Percentiles rank a stretch among this genome's conserved stretches.
phyloP scores from a whole-genome alignment of 495 filamentous ascomycete species.

The Penicillium waksmanii region DNA sequence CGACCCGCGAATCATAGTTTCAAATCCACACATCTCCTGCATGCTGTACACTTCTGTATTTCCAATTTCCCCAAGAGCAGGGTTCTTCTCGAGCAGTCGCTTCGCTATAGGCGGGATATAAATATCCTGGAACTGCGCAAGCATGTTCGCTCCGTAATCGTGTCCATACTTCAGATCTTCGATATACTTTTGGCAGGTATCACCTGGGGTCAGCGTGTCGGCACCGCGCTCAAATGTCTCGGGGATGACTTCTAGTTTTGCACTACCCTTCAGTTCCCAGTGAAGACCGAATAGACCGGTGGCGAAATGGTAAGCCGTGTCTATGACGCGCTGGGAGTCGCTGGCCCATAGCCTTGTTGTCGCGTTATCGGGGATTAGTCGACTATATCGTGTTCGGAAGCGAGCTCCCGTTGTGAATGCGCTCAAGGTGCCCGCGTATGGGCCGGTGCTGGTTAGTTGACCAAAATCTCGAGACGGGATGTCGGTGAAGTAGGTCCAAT shows the following conservation, averaged over 20 bases:
- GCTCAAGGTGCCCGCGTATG: constrained; percentile 57
- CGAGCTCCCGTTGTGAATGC: constrained; percentile 61
- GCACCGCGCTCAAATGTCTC: constrained; percentile 52
- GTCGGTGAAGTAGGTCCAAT: constrained; percentile 59
- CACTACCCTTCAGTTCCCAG: constrained; percentile 40
- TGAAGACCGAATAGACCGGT: constrained; percentile 60
- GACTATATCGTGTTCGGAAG: constrained; percentile 56
- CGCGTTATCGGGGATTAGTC: constrained; percentile 38
- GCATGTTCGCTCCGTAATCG: constrained; percentile 51
- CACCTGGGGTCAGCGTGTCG: constrained; percentile 62
- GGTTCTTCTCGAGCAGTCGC: constrained; percentile 47
- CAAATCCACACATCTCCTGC: constrained; percentile 67
- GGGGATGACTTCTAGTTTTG: constrained; percentile 55
- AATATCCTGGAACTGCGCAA: constrained; percentile 48
- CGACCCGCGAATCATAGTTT: constrained; percentile 55
- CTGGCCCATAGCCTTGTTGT: constrained; percentile 58
- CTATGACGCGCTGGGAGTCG: constrained; percentile 57
- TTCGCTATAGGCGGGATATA: constrained; percentile 53
- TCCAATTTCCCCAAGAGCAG: constrained; percentile 36
- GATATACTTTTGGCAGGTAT: constrained; percentile 58
- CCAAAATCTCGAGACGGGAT: constrained; percentile 47
- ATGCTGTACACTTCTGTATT: constrained; percentile 59
- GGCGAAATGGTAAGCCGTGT: constrained; percentile 60
- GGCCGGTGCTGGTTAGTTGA: constrained; percentile 61
- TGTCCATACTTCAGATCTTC: constrained; percentile 52